Conservation (phyloP, 2,329 filamentous ascomycete genomes). For the Iodosphaeria phyllophila region DNA sequence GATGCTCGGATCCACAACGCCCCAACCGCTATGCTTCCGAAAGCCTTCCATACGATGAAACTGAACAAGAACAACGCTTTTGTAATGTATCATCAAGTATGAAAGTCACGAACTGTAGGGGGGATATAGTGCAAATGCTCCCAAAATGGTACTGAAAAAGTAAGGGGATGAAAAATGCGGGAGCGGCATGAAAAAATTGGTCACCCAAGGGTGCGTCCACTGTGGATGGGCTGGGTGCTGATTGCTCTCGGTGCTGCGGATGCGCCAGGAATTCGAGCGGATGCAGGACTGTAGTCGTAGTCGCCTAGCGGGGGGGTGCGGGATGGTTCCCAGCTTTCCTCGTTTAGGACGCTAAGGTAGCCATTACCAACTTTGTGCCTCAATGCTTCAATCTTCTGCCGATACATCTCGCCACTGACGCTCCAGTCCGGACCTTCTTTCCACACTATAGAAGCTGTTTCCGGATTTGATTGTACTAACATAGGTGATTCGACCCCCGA, state of each 20-base stretch:
- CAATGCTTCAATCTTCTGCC: constrained; percentile 72
- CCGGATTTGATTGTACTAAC: constrained; percentile 13
- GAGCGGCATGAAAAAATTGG: constrained; percentile 1
- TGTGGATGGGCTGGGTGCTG: constrained; percentile 29
- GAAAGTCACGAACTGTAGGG: no score
- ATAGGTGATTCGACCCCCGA: constrained; percentile 15
- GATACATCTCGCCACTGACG: constrained; percentile 58
- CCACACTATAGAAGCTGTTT: constrained; percentile 17
- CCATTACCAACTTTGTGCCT: constrained; percentile 71
- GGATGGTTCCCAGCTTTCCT: constrained; percentile 49
- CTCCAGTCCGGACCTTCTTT: constrained; percentile 39
- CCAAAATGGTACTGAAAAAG: no score
- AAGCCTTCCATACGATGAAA: no score
- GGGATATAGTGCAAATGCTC: no score
- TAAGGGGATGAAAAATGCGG: no score
- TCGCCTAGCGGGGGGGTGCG: constrained; percentile 17
- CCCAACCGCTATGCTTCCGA: no score
- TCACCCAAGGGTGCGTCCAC: constrained; percentile 31
- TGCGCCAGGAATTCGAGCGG: constrained; percentile 16
- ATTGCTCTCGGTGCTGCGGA: constrained; percentile 16
- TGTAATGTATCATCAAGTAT: no score
- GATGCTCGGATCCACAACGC: no score
- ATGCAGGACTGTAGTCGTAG: constrained; percentile 18
- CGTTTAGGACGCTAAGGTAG: constrained; percentile 73
- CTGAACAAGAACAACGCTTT: no score